phyloP scores from a whole-genome alignment of 2,329 filamentous ascomycete species.

The Colletotrichum cordylinicola region DNA sequence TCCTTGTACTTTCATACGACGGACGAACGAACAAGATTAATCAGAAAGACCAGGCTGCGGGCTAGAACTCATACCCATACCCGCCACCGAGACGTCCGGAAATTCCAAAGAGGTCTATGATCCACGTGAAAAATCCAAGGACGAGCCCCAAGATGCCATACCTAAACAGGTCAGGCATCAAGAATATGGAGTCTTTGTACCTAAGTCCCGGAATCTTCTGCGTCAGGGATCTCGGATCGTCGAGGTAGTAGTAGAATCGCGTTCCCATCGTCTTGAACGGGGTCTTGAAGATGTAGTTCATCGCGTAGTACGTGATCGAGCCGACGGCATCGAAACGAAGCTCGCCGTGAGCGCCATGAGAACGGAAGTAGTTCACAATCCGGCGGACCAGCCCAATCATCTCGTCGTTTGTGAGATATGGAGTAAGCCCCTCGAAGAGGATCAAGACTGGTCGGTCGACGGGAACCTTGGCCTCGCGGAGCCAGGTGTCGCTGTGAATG shows the following conservation, averaged over 20 bases:
- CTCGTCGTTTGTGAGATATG: constrained; percentile 32
- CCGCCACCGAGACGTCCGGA: not conserved
- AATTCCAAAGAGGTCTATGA: not conserved
- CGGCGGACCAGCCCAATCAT: constrained; percentile 27
- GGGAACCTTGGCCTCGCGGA: constrained; percentile 28
- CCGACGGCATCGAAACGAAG: constrained; percentile 10
- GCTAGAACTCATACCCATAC: constrained; percentile 10
- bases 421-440: constrained; percentile 36
- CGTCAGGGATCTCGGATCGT: not conserved
- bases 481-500: constrained; percentile 33
- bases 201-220: not conserved
- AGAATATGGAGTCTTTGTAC: constrained; percentile 8
- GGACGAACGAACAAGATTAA: not conserved
- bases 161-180: not conserved
- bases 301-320: not conserved
- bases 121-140: not conserved
- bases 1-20: not conserved
- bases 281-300: not conserved
- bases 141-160: not conserved
- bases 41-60: fast-evolving
- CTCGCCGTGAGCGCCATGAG: constrained; percentile 27
- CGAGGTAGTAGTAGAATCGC: not conserved
- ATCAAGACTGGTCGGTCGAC: constrained; percentile 35
- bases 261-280: constrained; percentile 10
- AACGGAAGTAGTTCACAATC: constrained; percentile 29